Percentiles rank a stretch among this genome's conserved stretches.
phyloP scores from a whole-genome alignment of 306 rosid species.

The Acacia melanoxylon region DNA sequence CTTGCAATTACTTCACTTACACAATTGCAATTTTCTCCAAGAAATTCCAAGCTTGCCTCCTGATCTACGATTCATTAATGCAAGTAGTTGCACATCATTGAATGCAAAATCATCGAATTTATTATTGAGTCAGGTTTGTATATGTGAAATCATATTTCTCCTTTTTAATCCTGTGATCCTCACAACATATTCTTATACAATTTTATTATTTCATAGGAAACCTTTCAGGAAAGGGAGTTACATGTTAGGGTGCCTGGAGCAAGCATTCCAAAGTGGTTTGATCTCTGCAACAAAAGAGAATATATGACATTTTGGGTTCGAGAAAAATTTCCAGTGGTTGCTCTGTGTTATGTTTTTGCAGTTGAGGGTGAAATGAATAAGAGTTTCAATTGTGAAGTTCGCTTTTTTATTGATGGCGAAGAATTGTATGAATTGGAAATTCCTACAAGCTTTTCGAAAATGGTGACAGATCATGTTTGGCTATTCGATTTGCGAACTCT shows the following conservation, averaged over 20 bases:
- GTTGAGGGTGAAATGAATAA: conserved; percentile 20
- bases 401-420: conserved; percentile 26
- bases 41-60: conserved; percentile 35
- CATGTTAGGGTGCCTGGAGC: conserved; percentile 25
- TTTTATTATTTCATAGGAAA: conserved; percentile 20
- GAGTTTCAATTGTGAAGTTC: conserved; percentile 15
- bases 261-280: conserved; percentile 37
- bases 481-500: conserved; percentile 28
- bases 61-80: conserved; percentile 34
- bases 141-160: background rate
- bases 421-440: conserved; percentile 34
- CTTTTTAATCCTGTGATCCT: background rate
- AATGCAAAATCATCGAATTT: conserved; percentile 30
- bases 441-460: background rate
- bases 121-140: conserved; percentile 32
- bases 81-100: conserved; percentile 40
- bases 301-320: conserved; percentile 37
- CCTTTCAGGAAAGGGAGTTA: conserved; percentile 16
- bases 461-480: conserved; percentile 35
- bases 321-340: conserved; percentile 23
- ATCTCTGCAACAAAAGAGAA: conserved; percentile 22
- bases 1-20: conserved; percentile 40
- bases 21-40: conserved; percentile 33
- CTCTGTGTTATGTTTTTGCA: conserved; percentile 25
- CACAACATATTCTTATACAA: background rate